Base-by-base conservation (phyloP, 2,329 filamentous ascomycete species). In the Nemania sp. region DNA sequence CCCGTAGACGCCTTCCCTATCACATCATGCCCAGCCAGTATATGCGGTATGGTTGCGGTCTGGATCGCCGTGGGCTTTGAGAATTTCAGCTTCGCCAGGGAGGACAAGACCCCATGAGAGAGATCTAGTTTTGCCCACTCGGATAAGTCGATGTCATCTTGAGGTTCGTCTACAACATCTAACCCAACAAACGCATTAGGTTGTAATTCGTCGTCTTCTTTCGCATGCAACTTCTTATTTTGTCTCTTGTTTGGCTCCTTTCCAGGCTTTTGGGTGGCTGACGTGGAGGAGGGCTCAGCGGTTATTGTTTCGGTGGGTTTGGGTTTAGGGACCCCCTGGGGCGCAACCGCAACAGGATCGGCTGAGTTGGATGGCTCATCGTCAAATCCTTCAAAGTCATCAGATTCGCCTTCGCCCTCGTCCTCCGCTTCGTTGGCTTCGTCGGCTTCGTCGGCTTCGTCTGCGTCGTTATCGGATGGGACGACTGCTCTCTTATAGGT, bases 1-100 rank as follows among this genome's bases (percentile, higher is more conserved):
- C 95, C 95, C 0, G 95, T 99, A 11, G 94, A 90, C 1, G 95
- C 95, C 78, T 99, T 99, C 43, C 95, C 95, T 65, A 99, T 90
- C 15, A 98, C 89, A 75, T 99, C 94, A 72, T 91, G 90, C 0
- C 94, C 94, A 5, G 86, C 85, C 18, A 94, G 74, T 47, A 97
- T 90, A 54, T 90, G 84, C 0, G 95, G 93, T 68, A 99, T 96
- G 1, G 91, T 82, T 35, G 86, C 82, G 18, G 81, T 77, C 74
- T 99, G 95, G 59, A 99, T 97, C 0, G 84, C 77, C 0, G 93
- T 97, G 0, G 95, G 95, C 60, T 86, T 87, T 4, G 83, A 73
- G 73, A 98, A 98, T 59, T 89, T 90, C 63, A 98, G 80, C 67
- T 87, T 90, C 2, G 91, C 88, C 34, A 99, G 79, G 15, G 91